Conservation (phyloP, 345 rosid genomes). For the Limnanthes douglasii region DNA sequence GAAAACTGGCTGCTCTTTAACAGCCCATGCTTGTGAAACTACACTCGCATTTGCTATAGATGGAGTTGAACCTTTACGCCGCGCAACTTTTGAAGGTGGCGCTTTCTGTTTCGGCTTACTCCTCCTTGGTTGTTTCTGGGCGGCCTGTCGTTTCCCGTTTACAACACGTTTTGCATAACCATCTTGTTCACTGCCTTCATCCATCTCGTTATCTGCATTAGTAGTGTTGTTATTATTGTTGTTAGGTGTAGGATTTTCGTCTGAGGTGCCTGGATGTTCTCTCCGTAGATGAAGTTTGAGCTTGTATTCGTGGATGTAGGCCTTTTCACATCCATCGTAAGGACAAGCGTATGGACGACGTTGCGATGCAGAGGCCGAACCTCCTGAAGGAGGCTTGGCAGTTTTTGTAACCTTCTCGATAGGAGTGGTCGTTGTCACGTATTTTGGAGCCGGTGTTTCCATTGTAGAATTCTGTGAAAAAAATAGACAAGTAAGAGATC, state of each 20-base stretch:
- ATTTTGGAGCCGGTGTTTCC: conserved; percentile 52
- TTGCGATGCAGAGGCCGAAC: conserved; percentile 46
- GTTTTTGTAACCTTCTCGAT: conserved; percentile 50
- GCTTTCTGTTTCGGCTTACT: conserved; percentile 44
- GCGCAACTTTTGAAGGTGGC: conserved; percentile 43
- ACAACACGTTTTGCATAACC: conserved; percentile 38
- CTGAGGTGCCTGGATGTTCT: conserved; percentile 83
- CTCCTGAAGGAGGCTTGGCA: conserved; percentile 38
- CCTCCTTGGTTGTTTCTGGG: conserved; percentile 43
- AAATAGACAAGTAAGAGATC: conserved; percentile 1
- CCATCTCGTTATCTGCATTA: conserved; percentile 52
- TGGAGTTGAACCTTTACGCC: conserved; percentile 47
- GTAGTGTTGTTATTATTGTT: conserved; percentile 10
- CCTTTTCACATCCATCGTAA: conserved; percentile 80
- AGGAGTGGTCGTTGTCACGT: conserved; percentile 58
- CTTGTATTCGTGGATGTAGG: conserved; percentile 95
- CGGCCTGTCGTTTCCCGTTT: conserved; percentile 34
- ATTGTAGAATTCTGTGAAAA: conserved; percentile 29
- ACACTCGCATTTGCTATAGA: conserved; percentile 30
- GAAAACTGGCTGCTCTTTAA: conserved; percentile 39
- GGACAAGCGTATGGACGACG: conserved; percentile 94
- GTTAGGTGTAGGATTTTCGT: conserved; percentile 29
- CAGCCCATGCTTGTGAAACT: conserved; percentile 46
- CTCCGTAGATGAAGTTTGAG: conserved; percentile 88
- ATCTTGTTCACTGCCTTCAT: conserved; percentile 80